Percentiles rank a stretch among this genome's conserved stretches.
Evolutionary conservation across 78 protist genomes (phyloP).

Genomic region (Mantamonas sphyraenae): DNA sequence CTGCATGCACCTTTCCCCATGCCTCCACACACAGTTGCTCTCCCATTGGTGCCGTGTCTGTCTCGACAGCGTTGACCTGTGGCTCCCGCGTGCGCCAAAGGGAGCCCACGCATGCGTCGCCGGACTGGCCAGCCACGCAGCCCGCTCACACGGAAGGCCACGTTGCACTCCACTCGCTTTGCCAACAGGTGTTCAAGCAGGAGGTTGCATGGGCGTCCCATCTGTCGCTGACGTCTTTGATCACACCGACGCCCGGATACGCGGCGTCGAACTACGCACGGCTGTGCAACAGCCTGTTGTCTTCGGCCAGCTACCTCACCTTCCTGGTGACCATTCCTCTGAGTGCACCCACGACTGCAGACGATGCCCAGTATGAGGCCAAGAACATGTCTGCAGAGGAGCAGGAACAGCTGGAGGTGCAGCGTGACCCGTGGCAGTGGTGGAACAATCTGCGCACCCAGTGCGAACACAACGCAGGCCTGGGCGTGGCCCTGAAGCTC

Average conservation of each 20-base stretch:
- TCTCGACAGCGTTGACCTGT: too few species aligned
- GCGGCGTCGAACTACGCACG: not conserved
- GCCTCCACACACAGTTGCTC: too few species aligned
- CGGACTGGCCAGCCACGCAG: too few species aligned
- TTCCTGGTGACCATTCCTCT: not conserved
- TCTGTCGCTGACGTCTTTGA: slow-evolving; percentile 8
- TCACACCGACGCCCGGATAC: slow-evolving; percentile 10
- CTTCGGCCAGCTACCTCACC: not conserved
- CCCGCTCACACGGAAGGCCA: too few species aligned
- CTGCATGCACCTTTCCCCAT: not conserved
- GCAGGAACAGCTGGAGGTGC: not conserved
- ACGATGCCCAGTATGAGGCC: too few species aligned
- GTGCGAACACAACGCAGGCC: slow-evolving; percentile 17
- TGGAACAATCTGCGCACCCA: slow-evolving; percentile 16
- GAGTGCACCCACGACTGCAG: too few species aligned
- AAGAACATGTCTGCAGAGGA: not conserved
- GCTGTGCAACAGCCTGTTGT: not conserved
- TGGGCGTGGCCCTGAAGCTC: slow-evolving; percentile 29
- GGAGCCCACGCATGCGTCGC: too few species aligned
- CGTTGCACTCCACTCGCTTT: not conserved
- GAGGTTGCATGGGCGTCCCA: slow-evolving; percentile 41
- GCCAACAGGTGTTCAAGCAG: slow-evolving; percentile 2
- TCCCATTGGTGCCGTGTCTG: not conserved
- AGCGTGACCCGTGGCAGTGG: slow-evolving; percentile 5
- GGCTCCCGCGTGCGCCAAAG: too few species aligned